phyloP scores from a whole-genome alignment of 1,284 basidiomycete genomes.

The Neolentinus lepideus region DNA sequence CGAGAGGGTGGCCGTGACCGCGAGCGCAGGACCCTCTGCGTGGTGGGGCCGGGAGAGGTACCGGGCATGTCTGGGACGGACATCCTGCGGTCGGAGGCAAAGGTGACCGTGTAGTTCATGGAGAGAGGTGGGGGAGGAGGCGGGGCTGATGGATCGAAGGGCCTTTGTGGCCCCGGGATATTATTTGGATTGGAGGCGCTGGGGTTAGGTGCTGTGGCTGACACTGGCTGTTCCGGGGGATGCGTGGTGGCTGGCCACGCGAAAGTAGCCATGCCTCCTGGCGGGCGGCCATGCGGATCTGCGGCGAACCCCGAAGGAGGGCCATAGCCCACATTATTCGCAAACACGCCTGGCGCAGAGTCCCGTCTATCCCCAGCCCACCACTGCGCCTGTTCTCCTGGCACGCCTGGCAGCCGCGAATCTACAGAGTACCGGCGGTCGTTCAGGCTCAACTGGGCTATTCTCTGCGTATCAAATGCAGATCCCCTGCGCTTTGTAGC shows the following conservation, averaged over 20 bases:
- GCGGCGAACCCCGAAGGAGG: constrained; percentile 55
- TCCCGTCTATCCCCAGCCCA: constrained; percentile 66
- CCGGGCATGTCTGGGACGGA: constrained; percentile 61
- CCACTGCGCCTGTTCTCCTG: constrained; percentile 29
- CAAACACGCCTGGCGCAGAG: constrained; percentile 60
- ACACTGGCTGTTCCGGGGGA: constrained; percentile 27
- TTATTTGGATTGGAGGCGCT: constrained; percentile 33
- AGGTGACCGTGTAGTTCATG: constrained; percentile 47
- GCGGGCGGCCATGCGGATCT: constrained; percentile 56
- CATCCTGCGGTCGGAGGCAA: constrained; percentile 62
- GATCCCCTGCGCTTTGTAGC: constrained; percentile 76
- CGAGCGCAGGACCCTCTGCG: constrained; percentile 49
- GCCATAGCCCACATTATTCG: constrained; percentile 47
- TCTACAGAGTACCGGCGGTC: constrained; percentile 74
- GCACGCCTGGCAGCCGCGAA: constrained; percentile 35
- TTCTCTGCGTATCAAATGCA: constrained; percentile 64
- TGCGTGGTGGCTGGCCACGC: constrained; percentile 58
- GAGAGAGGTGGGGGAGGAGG: constrained; percentile 22
- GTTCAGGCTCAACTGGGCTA: constrained; percentile 64
- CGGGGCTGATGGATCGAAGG: constrained; percentile 32
- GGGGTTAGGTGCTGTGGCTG: constrained; percentile 24
- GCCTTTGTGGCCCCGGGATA: constrained; percentile 26
- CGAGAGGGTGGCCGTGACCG: constrained; percentile 69
- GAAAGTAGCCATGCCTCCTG: constrained; percentile 59
- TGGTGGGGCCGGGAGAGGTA: constrained; percentile 29